Percentiles rank a stretch among this genome's conserved stretches.
phyloP scores from a whole-genome alignment of 306 rosid genomes.

The Leucaena leucocephala region DNA sequence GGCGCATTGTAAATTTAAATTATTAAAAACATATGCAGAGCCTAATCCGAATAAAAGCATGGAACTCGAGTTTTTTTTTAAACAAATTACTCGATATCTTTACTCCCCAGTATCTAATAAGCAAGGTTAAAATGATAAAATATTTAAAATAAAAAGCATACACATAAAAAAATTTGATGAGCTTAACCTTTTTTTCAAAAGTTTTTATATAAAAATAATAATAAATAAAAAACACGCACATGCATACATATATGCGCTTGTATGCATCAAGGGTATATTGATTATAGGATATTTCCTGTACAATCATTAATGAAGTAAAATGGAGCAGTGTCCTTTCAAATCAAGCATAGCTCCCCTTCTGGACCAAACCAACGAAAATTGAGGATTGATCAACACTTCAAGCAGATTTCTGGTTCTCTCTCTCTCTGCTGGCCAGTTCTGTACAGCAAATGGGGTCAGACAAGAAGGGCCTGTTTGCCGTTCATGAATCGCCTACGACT shows the following conservation, averaged over 20 bases:
- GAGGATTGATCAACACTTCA: constrained; percentile 45
- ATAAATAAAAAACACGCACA: not conserved
- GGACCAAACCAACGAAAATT: constrained; percentile 47
- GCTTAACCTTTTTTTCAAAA: too few relatives aligned
- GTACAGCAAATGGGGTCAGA: constrained; percentile 36
- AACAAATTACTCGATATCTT: not conserved
- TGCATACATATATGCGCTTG: not conserved
- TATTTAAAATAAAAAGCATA: too few relatives aligned
- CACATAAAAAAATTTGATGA: too few relatives aligned
- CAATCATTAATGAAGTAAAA: constrained; percentile 8
- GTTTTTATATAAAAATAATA: too few relatives aligned
- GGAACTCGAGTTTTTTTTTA: not conserved
- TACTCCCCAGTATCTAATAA: not conserved
- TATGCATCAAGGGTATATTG: not conserved
- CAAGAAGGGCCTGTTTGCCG: not conserved
- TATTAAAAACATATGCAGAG: too few relatives aligned
- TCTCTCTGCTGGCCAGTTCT: constrained; percentile 38
- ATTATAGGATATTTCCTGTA: not conserved
- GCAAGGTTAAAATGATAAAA: not conserved
- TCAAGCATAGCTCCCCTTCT: constrained; percentile 1
- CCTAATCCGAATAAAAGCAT: too few relatives aligned
- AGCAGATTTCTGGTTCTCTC: constrained; percentile 22
- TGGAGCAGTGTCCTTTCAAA: not conserved
- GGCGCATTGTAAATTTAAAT: too few relatives aligned
- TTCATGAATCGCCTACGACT: not conserved